Conservation (phyloP, 768 basidiomycete species). For the Auricularia auricula-judae region DNA sequence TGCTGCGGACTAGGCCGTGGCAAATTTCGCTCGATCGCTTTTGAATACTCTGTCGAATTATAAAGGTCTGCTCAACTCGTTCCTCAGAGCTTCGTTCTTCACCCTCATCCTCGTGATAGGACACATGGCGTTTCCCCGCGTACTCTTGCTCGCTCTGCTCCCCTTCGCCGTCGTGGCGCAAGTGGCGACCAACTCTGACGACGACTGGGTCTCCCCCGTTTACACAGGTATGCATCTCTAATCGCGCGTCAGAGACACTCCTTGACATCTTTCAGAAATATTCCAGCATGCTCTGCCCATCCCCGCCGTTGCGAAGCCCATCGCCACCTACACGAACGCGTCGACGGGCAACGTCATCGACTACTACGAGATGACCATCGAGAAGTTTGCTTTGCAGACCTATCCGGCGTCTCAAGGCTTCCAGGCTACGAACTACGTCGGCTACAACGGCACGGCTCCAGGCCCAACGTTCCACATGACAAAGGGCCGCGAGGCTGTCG, state of each 20-base stretch:
- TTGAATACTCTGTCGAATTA: not conserved
- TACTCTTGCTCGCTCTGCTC: not conserved
- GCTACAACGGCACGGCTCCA: not conserved
- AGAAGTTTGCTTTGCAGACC: not conserved
- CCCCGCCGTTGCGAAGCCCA: not conserved
- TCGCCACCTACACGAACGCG: not conserved
- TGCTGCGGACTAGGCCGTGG: too few relatives aligned
- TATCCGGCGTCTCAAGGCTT: not conserved
- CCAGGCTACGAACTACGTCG: not conserved
- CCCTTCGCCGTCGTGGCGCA: not conserved
- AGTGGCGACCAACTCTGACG: not conserved
- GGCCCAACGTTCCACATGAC: not conserved
- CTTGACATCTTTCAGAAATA: not conserved
- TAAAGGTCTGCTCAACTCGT: not conserved
- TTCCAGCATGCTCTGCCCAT: not conserved
- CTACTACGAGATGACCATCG: not conserved
- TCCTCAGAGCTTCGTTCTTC: not conserved
- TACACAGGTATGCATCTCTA: not conserved
- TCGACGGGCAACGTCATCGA: not conserved
- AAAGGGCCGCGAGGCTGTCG: not conserved
- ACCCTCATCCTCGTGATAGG: not conserved
- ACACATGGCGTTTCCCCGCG: not conserved
- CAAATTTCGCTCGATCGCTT: not conserved
- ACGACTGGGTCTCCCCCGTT: not conserved
- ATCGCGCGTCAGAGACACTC: not conserved